Evolutionary conservation across 202 grass and related monocot genomes (phyloP).

Genomic region (Dendrocalamus latiflorus): DNA sequence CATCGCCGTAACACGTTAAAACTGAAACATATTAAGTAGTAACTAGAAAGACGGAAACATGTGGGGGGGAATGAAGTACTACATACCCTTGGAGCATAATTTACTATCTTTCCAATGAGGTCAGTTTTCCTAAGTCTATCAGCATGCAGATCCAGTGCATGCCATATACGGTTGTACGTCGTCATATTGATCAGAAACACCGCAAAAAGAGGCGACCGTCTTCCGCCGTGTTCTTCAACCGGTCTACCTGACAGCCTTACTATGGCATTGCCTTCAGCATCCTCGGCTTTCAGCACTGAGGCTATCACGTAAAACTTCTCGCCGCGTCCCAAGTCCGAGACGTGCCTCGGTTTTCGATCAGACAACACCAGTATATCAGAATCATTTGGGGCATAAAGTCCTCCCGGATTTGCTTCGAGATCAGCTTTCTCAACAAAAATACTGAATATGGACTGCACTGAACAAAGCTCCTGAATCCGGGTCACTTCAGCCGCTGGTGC

Average conservation of each 20-base stretch:
- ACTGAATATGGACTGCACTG: slow-evolving; percentile 11
- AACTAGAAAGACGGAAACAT: background rate
- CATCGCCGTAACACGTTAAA: background rate
- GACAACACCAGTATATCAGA: slow-evolving; percentile 42
- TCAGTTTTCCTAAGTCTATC: background rate
- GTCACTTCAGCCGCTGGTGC: slow-evolving; percentile 9
- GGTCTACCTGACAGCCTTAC: slow-evolving; percentile 14
- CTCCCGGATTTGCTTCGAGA: background rate
- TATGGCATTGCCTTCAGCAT: background rate
- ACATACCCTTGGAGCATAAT: slow-evolving; percentile 22
- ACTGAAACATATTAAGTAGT: background rate
- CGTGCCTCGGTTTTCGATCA: slow-evolving; percentile 20
- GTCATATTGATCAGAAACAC: slow-evolving; percentile 58
- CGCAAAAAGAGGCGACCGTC: slow-evolving; percentile 8
- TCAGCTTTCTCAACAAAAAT: background rate
- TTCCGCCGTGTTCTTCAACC: background rate
- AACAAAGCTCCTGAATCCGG: background rate
- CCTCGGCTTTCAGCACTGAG: slow-evolving; percentile 15
- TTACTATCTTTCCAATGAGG: slow-evolving; percentile 14
- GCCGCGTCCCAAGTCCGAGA: slow-evolving; percentile 12
- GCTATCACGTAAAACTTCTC: slow-evolving; percentile 7
- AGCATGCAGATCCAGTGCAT: slow-evolving; percentile 18
- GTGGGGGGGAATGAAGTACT: background rate
- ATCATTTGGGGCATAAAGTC: slow-evolving; percentile 24
- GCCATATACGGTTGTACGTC: slow-evolving; percentile 59